phyloP scores from a whole-genome alignment of 2,329 filamentous ascomycete genomes.

The Sordariomycetes sp. region DNA sequence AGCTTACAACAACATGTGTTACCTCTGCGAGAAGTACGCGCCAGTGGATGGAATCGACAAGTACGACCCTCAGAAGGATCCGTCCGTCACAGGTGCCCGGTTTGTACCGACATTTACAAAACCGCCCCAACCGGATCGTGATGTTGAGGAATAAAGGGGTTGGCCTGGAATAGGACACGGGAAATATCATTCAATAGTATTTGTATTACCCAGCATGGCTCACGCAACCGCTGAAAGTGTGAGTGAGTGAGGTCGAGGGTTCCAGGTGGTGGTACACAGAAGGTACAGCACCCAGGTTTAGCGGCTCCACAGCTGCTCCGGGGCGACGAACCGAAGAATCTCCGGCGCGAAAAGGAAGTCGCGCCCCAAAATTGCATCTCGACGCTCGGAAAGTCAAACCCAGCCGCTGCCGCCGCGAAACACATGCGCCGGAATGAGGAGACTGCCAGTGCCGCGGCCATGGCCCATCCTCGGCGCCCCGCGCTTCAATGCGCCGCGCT shows the following conservation, averaged over 20 bases:
- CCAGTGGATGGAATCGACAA: not conserved
- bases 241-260: too few species aligned
- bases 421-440: not conserved
- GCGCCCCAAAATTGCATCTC: not conserved
- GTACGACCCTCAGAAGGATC: not conserved
- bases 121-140: too few species aligned
- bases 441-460: not conserved
- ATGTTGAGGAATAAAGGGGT: too few species aligned
- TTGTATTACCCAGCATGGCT: too few species aligned
- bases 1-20: conserved; percentile 11
- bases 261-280: too few species aligned
- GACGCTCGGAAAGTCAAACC: not conserved
- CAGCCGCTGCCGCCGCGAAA: not conserved
- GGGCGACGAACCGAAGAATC: not conserved
- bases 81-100: not conserved
- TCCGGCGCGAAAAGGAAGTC: not conserved
- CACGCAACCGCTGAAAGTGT: too few species aligned
- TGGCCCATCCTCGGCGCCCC: not conserved
- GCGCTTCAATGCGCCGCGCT: not conserved
- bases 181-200: too few species aligned
- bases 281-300: not conserved
- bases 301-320: not conserved
- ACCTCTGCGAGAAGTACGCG: not conserved
- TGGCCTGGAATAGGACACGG: too few species aligned
- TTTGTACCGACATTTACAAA: too few species aligned